A percentile compares a stretch with the other conserved stretches of the same genome.
phyloP scores from a whole-genome alignment of 148 eudicot species.

The Rhododendron ferrugineum region DNA sequence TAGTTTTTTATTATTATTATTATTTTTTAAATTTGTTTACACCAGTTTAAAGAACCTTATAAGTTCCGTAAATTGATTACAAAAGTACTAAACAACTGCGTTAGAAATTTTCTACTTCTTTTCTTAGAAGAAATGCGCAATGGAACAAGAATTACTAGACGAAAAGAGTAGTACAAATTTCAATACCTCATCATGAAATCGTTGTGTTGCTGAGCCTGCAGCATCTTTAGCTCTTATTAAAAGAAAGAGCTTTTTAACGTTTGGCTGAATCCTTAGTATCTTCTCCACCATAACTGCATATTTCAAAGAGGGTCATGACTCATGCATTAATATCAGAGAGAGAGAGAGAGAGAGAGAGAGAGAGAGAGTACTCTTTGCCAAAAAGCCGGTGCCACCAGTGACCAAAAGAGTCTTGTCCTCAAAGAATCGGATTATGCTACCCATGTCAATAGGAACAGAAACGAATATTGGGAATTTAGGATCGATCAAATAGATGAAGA shows the following conservation, averaged over 20 bases:
- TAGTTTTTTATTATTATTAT: too few species aligned
- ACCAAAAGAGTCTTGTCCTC: constrained; percentile 14
- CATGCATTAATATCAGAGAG: neutral
- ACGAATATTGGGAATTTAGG: neutral
- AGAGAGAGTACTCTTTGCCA: constrained; percentile 15
- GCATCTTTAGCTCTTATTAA: constrained; percentile 36
- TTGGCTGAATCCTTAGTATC: constrained; percentile 46
- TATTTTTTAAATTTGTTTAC: too few species aligned
- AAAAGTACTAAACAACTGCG: too few species aligned
- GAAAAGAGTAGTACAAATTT: too few species aligned
- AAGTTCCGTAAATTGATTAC: too few species aligned
- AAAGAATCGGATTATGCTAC: constrained; percentile 3
- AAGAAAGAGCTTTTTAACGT: constrained; percentile 43
- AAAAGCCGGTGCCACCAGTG: constrained; percentile 18
- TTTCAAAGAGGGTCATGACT: neutral
- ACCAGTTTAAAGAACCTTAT: too few species aligned
- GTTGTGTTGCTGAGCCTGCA: constrained; percentile 19
- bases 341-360: too few species aligned
- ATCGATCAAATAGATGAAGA: too few species aligned
- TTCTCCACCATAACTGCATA: constrained; percentile 41
- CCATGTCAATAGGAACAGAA: neutral
- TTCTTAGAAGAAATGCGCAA: too few species aligned
- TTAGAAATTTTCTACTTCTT: too few species aligned
- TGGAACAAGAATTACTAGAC: too few species aligned
- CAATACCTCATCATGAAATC: constrained; percentile 37